These are phyloP conservation scores for Fermentozyma sake DNA, from an alignment of 1,139 yeast genomes.

Conservation along the genomic window DNA sequence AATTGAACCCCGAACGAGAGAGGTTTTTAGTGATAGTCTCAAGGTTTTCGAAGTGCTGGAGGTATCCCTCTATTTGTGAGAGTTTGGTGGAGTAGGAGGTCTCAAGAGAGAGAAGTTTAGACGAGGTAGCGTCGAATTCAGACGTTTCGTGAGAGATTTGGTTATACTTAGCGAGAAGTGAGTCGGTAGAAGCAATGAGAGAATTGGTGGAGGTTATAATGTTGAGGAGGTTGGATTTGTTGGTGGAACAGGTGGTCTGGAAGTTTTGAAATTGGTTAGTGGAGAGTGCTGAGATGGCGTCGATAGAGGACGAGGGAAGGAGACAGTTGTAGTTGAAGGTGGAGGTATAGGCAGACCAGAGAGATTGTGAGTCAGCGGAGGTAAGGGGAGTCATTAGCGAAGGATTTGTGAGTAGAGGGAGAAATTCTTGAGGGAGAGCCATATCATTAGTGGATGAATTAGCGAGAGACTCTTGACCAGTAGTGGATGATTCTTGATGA, in stretches of 20 bases:
- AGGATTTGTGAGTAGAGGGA: too few species aligned
- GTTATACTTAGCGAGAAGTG: slow-evolving; percentile 47
- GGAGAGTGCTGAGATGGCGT: slow-evolving; percentile 24
- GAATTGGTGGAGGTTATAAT: slow-evolving; percentile 39
- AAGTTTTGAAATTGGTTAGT: slow-evolving; percentile 35
- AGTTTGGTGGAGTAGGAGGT: slow-evolving; percentile 40
- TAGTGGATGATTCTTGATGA: too few species aligned
- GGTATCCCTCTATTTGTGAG: slow-evolving; percentile 46
- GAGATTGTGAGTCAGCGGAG: slow-evolving; percentile 23
- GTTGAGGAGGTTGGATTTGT: slow-evolving; percentile 26
- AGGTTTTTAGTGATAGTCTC: slow-evolving; percentile 66
- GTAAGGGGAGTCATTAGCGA: slow-evolving; percentile 42
- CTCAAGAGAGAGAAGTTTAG: slow-evolving; percentile 49
- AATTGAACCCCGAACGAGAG: slow-evolving; percentile 57
- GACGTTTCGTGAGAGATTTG: slow-evolving; percentile 56
- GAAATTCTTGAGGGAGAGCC: too few species aligned
- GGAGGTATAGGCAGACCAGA: slow-evolving; percentile 30
- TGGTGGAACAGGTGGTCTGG: slow-evolving; percentile 33
- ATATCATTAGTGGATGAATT: too few species aligned
- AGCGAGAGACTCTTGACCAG: too few species aligned
- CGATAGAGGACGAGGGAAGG: slow-evolving; percentile 29
- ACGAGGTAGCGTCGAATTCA: slow-evolving; percentile 60
- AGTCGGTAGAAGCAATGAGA: slow-evolving; percentile 38
- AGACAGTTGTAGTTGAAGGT: slow-evolving; percentile 36
- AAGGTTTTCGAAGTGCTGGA: slow-evolving; percentile 63